Base-by-base conservation (phyloP, 2,329 filamentous ascomycete species). In the Aspergillus persii region DNA sequence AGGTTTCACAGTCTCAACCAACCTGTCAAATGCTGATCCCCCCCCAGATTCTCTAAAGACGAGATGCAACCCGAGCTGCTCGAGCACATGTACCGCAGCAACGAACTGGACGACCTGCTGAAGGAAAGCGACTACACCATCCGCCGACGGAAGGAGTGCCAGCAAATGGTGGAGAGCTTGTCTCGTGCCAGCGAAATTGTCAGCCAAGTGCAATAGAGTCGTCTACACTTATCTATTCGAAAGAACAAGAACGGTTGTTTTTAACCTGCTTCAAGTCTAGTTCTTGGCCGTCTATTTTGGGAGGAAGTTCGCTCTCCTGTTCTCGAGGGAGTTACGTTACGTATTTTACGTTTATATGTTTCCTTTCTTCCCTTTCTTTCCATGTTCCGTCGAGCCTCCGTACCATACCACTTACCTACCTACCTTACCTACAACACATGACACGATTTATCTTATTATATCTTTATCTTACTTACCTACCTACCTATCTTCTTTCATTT, bases 91-190 rank as follows among this genome's bases (percentile, higher is more conserved):
- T 99, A 99, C 84, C 88, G 92, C 75, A 89, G 87, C 54, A 88
- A 91, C 74, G 91, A 94, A 69, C 84, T 97, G 30, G 95, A 99
- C 68, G 93, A 97, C 62, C 83, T 99, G 65, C 88, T 99, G 65
- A 97, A 96, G 84, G 95, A 99, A 80, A 96, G 91, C 74, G 95
- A 99, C 77, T 98, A 96, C 83, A 99, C 95, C 3, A 84, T 96
- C 71, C 87, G 94, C 70, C 85, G 95, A 77, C 86, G 95, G 76
- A 99, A 99, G 83, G 95, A 99, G 79, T 99, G 95, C 79, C 92
- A 96, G 79, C 92, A 97, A 79, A 99, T 99, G 95, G 95, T 99
- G 54, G 95, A 99, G 79, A 96, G 91, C 57, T 82, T 99, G 71
- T 80, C 84, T 68, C 89, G 90, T 77, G 95, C 95, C 58, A 95